Percentiles rank a stretch among this genome's conserved stretches.
phyloP scores from a whole-genome alignment of 495 filamentous ascomycete species.

The Barbatosphaeria neglecta region DNA sequence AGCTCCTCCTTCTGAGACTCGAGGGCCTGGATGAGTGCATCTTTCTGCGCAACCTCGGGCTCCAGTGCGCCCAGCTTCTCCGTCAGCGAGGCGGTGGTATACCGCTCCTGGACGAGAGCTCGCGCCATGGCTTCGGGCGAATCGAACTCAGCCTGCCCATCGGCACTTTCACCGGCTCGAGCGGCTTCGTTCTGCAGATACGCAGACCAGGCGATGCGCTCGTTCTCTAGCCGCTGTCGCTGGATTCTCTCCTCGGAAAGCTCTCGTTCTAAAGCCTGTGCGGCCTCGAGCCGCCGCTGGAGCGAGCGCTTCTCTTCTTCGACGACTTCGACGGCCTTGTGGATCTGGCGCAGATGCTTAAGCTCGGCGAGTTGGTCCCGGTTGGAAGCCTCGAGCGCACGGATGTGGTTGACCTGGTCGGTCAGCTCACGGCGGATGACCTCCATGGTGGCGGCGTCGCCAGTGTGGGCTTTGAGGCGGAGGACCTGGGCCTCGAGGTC shows the following conservation, averaged over 20 bases:
- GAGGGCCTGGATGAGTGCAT: slow-evolving; percentile 59
- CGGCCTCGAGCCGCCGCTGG: slow-evolving; percentile 62
- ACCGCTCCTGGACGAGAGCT: slow-evolving; percentile 67
- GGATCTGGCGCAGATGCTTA: slow-evolving; percentile 61
- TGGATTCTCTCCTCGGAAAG: slow-evolving; percentile 69
- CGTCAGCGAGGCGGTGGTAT: slow-evolving; percentile 64
- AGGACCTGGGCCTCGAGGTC: slow-evolving; percentile 73
- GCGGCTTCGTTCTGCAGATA: slow-evolving; percentile 59
- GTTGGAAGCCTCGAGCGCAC: slow-evolving; percentile 66
- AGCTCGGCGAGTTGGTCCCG: slow-evolving; percentile 72
- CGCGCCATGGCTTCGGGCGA: slow-evolving; percentile 81
- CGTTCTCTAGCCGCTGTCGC: slow-evolving; percentile 79
- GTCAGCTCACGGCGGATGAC: slow-evolving; percentile 74
- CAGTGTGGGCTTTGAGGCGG: slow-evolving; percentile 68
- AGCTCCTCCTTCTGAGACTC: slow-evolving; percentile 55
- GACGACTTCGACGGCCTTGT: slow-evolving; percentile 81
- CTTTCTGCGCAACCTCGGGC: slow-evolving; percentile 69
- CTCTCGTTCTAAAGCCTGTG: slow-evolving; percentile 63
- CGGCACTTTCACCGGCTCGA: slow-evolving; percentile 29
- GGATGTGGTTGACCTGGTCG: slow-evolving; percentile 84
- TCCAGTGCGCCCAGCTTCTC: slow-evolving; percentile 68
- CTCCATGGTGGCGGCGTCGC: slow-evolving; percentile 68
- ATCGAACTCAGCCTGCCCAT: slow-evolving; percentile 59
- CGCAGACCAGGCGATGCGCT: slow-evolving; percentile 73
- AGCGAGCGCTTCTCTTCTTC: slow-evolving; percentile 89